A percentile compares a stretch with the other conserved stretches of the same genome.
phyloP scores from a whole-genome alignment of 140 eudicot species.

The Bidens hawaiensis region DNA sequence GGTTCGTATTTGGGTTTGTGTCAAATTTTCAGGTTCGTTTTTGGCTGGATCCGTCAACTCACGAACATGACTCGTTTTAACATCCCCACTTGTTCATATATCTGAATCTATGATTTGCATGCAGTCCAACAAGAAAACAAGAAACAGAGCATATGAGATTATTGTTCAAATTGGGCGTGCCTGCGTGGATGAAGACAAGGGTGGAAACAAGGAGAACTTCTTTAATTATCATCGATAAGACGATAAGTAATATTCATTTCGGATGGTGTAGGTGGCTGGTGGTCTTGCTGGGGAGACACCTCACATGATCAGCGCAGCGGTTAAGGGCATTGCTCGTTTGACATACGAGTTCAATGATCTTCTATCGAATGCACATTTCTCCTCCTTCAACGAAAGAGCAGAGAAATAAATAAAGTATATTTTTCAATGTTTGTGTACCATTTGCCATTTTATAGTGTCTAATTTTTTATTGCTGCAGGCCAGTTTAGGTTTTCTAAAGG shows the following conservation, averaged over 20 bases:
- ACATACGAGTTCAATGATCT: slow-evolving; percentile 95
- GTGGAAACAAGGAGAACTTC: slow-evolving; percentile 67
- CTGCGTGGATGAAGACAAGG: slow-evolving; percentile 76
- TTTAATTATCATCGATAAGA: slow-evolving; percentile 4
- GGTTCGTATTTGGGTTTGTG: too few species aligned
- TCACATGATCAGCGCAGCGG: slow-evolving; percentile 94
- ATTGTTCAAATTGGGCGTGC: slow-evolving; percentile 96
- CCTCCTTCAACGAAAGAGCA: slow-evolving; percentile 77
- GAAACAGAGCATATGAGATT: slow-evolving; percentile 91
- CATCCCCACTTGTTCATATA: background rate
- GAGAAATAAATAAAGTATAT: slow-evolving; percentile 73
- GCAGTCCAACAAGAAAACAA: slow-evolving; percentile 89
- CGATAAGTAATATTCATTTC: background rate
- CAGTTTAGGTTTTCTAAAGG: slow-evolving; percentile 84
- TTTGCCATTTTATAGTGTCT: background rate
- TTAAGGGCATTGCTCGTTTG: slow-evolving; percentile 94
- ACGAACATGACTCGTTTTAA: too few species aligned
- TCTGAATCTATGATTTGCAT: slow-evolving; percentile 25
- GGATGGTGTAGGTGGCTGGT: slow-evolving; percentile 65
- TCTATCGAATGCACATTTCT: slow-evolving; percentile 73
- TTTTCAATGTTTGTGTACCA: background rate
- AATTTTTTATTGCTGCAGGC: slow-evolving; percentile 50
- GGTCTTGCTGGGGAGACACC: slow-evolving; percentile 94
- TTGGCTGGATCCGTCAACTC: too few species aligned
- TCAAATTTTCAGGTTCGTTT: too few species aligned